Evolutionary conservation across 2,329 filamentous ascomycete genomes (phyloP), one percentile per base, ranked within the genome.

Genomic region (Penicillium aurantiogriseum): DNA sequence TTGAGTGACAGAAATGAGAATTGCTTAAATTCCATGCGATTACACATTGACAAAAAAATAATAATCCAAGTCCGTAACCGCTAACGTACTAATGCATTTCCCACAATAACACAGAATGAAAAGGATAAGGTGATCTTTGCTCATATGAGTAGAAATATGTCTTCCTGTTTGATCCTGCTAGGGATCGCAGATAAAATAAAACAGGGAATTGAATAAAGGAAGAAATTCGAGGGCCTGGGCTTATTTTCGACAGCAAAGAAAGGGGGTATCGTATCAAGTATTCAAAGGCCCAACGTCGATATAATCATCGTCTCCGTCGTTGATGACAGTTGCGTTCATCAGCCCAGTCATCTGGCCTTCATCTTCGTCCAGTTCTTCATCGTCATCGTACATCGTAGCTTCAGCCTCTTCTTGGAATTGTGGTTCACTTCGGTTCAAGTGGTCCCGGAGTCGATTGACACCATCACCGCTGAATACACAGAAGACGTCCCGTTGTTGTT

Each of bases 401-500:
- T 76, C 74, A 11, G 67, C 70, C 58, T 69, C 65, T 38, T 72
- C 71, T 38, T 65, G 70, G 31, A 60, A 66, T 43, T 66, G 57
- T 29, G 64, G 59, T 39, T 75, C 71, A 11, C 76, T 75, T 63
- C 61, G 65, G 49, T 92, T 95, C 39, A 99, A 81, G 70, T 92
- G 90, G 29, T 88, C 83, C 42, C 93, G 88, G 27, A 99, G 84
- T 40, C 85, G 84, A 42, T 80, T 80, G 2, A 99, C 93, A 54
- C 92, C 92, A 27, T 85, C 83, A 6, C 94, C 93, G 2, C 92
- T 97, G 74, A 99, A 99, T 53, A 99, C 94, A 70, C 94, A 99
- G 72, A 99, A 99, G 8, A 97, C 91, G 51, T 93, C 88, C 61
- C 94, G 87, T 74, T 99, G 94, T 70, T 97, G 92, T 46, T 93